These are phyloP conservation scores for Effrenium voratum DNA, from an alignment of 73 alveolate species.

Conservation along the genomic window DNA sequence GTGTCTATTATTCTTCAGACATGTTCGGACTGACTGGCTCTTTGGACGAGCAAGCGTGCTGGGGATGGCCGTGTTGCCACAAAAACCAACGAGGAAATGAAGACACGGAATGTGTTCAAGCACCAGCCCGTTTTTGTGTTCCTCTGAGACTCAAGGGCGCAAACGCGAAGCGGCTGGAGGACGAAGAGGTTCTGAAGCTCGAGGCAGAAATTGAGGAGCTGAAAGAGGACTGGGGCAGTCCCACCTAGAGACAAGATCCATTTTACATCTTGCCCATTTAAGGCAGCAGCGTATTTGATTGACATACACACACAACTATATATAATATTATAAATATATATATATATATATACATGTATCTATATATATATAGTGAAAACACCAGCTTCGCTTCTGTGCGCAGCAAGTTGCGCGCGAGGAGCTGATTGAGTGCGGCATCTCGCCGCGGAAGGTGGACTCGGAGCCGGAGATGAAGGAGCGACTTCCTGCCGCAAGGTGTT, in stretches of 20 bases:
- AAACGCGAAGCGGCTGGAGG: not conserved
- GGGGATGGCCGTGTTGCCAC: not conserved
- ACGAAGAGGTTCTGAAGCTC: constrained; percentile 9
- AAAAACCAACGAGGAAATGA: not conserved
- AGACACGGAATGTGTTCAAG: not conserved
- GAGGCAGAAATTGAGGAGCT: constrained; percentile 66
- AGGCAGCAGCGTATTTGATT: no score
- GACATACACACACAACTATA: no score
- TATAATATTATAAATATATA: no score
- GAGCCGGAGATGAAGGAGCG: constrained; percentile 88
- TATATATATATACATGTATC: no score
- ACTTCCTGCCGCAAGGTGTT: no score
- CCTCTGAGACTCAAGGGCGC: not conserved
- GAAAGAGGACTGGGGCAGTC: constrained; percentile 1
- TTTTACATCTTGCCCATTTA: no score
- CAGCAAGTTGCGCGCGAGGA: no score
- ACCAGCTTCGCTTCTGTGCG: no score
- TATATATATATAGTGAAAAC: no score
- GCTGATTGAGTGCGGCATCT: constrained; percentile 52
- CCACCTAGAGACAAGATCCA: no score
- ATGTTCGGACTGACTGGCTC: not conserved
- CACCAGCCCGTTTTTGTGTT: not conserved
- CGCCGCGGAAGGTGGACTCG: constrained; percentile 48
- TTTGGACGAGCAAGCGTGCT: not conserved
- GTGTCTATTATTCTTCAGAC: not conserved